Evolutionary conservation across 1,284 basidiomycete species (phyloP).

Genomic region (Trametes versicolor): DNA sequence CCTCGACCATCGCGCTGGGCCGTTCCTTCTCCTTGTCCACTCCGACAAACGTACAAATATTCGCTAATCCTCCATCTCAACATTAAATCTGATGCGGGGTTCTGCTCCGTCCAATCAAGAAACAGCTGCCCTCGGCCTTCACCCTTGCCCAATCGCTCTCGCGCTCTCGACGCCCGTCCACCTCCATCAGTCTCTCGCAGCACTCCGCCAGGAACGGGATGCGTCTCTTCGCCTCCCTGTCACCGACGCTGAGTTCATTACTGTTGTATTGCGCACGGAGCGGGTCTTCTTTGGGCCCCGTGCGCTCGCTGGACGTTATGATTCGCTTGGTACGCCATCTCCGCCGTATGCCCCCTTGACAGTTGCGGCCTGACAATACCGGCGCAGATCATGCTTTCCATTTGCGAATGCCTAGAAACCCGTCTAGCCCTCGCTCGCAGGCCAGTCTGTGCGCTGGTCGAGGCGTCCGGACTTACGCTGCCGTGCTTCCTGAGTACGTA

Average conservation of each 20-base stretch:
- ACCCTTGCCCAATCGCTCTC: not conserved
- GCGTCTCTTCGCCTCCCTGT: not conserved
- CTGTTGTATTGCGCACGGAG: not conserved
- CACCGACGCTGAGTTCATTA: not conserved
- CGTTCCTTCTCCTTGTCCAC: not conserved
- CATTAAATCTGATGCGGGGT: not conserved
- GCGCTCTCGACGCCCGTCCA: constrained; percentile 1
- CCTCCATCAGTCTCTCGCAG: not conserved
- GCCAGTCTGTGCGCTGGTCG: too few relatives aligned
- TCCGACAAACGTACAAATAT: not conserved
- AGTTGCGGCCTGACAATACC: not conserved
- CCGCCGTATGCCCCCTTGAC: constrained; percentile 1
- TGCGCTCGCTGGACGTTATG: not conserved
- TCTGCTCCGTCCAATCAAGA: not conserved
- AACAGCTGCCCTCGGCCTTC: too few relatives aligned
- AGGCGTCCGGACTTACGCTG: too few relatives aligned
- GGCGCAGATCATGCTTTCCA: not conserved
- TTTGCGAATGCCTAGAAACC: not conserved
- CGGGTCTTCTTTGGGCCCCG: not conserved
- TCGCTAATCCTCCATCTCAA: not conserved
- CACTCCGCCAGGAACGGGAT: constrained; percentile 2
- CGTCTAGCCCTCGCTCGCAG: too few relatives aligned
- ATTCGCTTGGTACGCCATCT: not conserved
- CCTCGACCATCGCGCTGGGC: not conserved
- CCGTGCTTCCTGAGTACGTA: not conserved